Conservation (phyloP, 1,139 yeast species). For the Candida pseudoviswanathii region DNA sequence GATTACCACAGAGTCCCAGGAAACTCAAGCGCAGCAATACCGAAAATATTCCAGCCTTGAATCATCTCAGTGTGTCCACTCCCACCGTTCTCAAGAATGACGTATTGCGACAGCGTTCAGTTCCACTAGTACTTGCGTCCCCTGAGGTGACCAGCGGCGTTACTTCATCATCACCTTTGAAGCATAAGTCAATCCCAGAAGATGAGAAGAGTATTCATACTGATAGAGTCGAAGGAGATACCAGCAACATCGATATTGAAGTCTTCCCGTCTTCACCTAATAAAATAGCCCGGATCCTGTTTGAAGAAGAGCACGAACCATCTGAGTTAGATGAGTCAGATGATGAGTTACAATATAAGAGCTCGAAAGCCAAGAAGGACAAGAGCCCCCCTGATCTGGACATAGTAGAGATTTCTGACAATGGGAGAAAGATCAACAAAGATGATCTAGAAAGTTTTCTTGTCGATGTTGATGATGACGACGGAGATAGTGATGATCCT, state of each 20-base stretch:
- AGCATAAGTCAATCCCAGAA: background rate
- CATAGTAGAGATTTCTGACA: background rate
- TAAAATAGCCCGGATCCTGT: conserved; percentile 1
- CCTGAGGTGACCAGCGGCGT: conserved; percentile 10
- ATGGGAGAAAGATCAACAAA: conserved; percentile 3
- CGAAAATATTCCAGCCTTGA: background rate
- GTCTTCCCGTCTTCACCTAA: conserved; percentile 14
- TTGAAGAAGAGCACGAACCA: conserved; percentile 4
- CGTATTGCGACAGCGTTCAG: conserved; percentile 11
- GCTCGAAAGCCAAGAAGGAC: background rate
- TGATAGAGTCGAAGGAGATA: conserved; percentile 11
- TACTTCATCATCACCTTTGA: conserved; percentile 13
- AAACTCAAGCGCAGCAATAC: conserved; percentile 9
- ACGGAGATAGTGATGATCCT: conserved; percentile 6
- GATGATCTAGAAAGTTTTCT: background rate
- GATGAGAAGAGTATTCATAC: conserved; percentile 11
- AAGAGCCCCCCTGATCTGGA: background rate
- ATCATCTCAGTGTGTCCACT: conserved; percentile 2
- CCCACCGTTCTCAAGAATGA: conserved; percentile 8
- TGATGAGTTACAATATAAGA: background rate
- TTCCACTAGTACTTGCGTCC: conserved; percentile 17
- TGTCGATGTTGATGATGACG: conserved; percentile 2
- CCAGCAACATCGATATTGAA: background rate
- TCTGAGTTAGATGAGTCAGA: conserved; percentile 6
- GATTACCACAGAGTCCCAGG: conserved; percentile 6